A percentile compares a stretch with the other conserved stretches of the same genome.
These are phyloP conservation scores for Tanozyma kutaoensis DNA, from an alignment of 805 yeast species.

Conservation along the genomic window DNA sequence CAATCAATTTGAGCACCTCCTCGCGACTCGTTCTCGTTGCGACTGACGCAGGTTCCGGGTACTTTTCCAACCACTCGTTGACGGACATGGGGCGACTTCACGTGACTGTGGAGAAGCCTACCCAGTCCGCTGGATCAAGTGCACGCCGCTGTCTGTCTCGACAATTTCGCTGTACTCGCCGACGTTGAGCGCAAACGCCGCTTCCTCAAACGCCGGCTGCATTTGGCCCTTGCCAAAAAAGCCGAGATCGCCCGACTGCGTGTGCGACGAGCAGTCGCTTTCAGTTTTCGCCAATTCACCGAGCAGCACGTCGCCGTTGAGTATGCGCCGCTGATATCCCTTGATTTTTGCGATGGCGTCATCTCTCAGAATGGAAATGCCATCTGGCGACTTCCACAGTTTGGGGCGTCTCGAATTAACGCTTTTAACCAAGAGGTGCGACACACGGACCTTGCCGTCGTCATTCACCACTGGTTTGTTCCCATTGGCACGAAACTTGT, in stretches of 20 bases:
- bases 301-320: slow-evolving; percentile 52
- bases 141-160: slow-evolving; percentile 87
- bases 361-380: slow-evolving; percentile 67
- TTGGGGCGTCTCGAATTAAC: slow-evolving; percentile 77
- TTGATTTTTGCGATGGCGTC: slow-evolving; percentile 62
- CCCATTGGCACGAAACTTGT: slow-evolving; percentile 16
- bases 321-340: slow-evolving; percentile 42
- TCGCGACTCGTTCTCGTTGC: slow-evolving; percentile 2
- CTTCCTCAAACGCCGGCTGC: slow-evolving; percentile 92
- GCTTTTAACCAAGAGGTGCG: slow-evolving; percentile 79
- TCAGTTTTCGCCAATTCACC: slow-evolving; percentile 67
- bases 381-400: slow-evolving; percentile 69
- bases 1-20: slow-evolving; percentile 6
- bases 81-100: too few relatives aligned
- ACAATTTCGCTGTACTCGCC: slow-evolving; percentile 78
- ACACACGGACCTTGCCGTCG: slow-evolving; percentile 56
- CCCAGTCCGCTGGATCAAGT: slow-evolving; percentile 75
- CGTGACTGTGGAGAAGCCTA: too few relatives aligned
- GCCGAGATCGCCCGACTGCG: slow-evolving; percentile 88
- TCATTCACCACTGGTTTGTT: slow-evolving; percentile 31
- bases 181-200: slow-evolving; percentile 66
- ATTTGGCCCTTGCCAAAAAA: slow-evolving; percentile 79
- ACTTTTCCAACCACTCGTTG: slow-evolving; percentile 3
- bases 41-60: slow-evolving; percentile 2
- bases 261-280: slow-evolving; percentile 80